These are phyloP conservation scores for Xanthoconium purpureum DNA, from an alignment of 768 basidiomycete species.

Conservation along the genomic window DNA sequence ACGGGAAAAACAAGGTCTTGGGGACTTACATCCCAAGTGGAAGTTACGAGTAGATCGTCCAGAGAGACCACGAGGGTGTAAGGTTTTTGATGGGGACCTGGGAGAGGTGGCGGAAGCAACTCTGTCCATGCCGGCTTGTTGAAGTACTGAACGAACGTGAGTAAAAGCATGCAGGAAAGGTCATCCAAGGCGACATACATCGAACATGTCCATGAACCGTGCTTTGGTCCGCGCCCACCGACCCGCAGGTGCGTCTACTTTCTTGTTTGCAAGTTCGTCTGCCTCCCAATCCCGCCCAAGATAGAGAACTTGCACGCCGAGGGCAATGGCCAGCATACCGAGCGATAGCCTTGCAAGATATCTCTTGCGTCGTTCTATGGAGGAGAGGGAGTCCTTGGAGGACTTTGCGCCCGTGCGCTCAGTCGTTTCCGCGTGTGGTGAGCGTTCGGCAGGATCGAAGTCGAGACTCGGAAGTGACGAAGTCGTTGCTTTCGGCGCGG, in stretches of 20 bases:
- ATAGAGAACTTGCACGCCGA: conserved; percentile 56
- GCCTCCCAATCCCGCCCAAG: conserved; percentile 79
- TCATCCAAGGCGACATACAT: conserved; percentile 43
- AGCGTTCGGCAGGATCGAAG: conserved; percentile 45
- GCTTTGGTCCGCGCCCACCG: no score
- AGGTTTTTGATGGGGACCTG: conserved; percentile 79
- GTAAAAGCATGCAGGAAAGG: neutral
- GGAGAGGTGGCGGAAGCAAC: conserved; percentile 83
- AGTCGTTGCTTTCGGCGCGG: neutral
- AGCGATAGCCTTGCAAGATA: conserved; percentile 54
- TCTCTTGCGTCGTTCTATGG: conserved; percentile 69
- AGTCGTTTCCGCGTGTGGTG: conserved; percentile 34
- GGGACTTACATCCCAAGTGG: conserved; percentile 89
- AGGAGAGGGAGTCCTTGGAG: conserved; percentile 73
- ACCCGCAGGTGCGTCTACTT: conserved; percentile 35
- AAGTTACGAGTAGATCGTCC: conserved; percentile 88
- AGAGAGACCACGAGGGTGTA: conserved; percentile 90
- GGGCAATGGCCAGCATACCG: conserved; percentile 50
- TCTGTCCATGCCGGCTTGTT: conserved; percentile 93
- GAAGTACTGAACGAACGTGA: conserved; percentile 58
- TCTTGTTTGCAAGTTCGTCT: conserved; percentile 64
- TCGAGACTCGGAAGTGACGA: conserved; percentile 53
- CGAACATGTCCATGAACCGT: conserved; percentile 49
- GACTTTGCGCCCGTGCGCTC: conserved; percentile 71
- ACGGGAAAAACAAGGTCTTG: neutral